These are phyloP conservation scores for Phytophthora cactorum DNA, from an alignment of 352 stramenopile species.

Conservation along the genomic window DNA sequence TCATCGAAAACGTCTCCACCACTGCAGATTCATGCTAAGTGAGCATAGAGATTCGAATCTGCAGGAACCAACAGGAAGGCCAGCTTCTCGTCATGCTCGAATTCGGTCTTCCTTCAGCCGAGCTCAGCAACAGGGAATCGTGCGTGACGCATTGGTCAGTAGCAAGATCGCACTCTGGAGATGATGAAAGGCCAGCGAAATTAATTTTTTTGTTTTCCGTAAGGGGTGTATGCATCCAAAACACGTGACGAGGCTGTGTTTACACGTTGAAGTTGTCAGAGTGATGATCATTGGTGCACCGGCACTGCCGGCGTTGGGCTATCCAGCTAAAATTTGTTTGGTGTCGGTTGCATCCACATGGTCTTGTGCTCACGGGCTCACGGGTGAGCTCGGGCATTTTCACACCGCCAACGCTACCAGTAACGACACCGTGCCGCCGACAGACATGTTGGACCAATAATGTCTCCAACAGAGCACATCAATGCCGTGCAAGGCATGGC, in stretches of 20 bases:
- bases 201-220: conserved; percentile 1
- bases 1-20: neutral
- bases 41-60: neutral
- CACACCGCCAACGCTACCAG: too few relatives aligned
- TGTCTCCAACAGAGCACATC: too few relatives aligned
- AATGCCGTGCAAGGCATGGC: too few relatives aligned
- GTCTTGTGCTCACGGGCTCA: too few relatives aligned
- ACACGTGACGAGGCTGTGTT: neutral
- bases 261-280: neutral
- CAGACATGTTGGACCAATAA: too few relatives aligned
- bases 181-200: neutral
- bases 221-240: neutral
- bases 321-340: neutral
- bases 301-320: neutral
- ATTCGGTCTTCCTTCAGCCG: neutral
- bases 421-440: too few relatives aligned
- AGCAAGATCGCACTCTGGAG: neutral
- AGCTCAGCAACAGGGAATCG: too few relatives aligned
- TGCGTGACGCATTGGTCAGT: neutral
- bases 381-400: too few relatives aligned
- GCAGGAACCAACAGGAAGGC: neutral
- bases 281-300: neutral
- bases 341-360: too few relatives aligned
- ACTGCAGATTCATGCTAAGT: neutral
- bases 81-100: neutral